Conservation (phyloP, 2,329 filamentous ascomycete genomes). For the Calonectria pteridis region DNA sequence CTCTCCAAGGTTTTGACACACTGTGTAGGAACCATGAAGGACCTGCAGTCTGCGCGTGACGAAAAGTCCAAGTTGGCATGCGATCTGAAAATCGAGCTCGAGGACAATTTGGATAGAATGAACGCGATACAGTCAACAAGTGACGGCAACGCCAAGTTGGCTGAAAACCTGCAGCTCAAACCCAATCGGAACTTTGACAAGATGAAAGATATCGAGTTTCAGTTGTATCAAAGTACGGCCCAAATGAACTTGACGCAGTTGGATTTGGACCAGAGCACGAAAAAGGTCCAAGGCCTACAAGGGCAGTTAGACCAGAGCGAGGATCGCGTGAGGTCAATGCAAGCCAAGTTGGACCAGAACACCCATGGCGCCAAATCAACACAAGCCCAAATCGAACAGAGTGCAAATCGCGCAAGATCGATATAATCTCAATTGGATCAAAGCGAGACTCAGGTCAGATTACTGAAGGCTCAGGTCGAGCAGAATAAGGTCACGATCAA, state of each 20-base stretch:
- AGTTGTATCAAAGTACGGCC: background rate
- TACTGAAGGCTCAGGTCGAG: background rate
- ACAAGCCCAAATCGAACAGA: background rate
- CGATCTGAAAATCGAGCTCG: background rate
- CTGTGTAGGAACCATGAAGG: background rate
- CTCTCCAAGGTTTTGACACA: background rate
- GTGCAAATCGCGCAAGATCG: background rate
- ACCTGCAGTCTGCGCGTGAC: background rate
- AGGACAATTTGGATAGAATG: background rate
- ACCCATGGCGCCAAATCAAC: no score
- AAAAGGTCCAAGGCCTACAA: background rate
- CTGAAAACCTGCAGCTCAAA: background rate
- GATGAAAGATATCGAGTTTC: background rate
- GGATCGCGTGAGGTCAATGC: background rate
- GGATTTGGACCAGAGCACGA: background rate
- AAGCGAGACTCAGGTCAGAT: background rate
- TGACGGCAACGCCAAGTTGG: background rate
- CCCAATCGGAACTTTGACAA: background rate
- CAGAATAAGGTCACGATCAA: background rate
- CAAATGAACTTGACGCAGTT: background rate
- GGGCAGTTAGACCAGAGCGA: background rate
- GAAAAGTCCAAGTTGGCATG: background rate
- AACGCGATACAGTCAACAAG: background rate
- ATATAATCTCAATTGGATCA: background rate
- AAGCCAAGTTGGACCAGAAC: background rate